Percentiles rank a stretch among this genome's conserved stretches.
Evolutionary conservation across 73 alveolate genomes (phyloP).

Genomic region (Paramecium pentaurelia): DNA sequence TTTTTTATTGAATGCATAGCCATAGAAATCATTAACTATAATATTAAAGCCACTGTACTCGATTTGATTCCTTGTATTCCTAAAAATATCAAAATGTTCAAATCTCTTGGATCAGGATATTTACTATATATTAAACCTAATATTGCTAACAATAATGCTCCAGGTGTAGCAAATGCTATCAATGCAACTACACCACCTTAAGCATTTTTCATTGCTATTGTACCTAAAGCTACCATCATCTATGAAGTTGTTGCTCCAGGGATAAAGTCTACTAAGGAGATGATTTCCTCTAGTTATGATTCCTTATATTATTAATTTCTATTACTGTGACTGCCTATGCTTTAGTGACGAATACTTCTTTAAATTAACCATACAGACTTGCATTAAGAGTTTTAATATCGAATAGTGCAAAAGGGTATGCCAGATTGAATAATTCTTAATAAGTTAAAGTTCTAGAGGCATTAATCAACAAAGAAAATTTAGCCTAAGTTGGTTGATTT

Average conservation of each 20-base stretch:
- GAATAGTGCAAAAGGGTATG: neutral
- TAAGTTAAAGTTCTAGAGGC: neutral
- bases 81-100: neutral
- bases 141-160: neutral
- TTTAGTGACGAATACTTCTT: neutral
- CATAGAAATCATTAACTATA: neutral
- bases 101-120: neutral
- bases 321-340: conserved; percentile 20
- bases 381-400: neutral
- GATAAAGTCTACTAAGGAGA: neutral
- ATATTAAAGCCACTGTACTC: conserved; percentile 12
- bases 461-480: neutral
- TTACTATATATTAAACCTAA: neutral
- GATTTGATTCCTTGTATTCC: neutral
- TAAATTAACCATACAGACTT: neutral
- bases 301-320: neutral
- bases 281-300: neutral
- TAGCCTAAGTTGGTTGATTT: neutral
- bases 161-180: neutral
- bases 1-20: neutral
- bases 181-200: neutral
- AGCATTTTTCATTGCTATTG: conserved; percentile 5
- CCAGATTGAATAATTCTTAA: neutral
- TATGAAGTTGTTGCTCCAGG: conserved; percentile 13
- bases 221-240: conserved; percentile 30